Percentiles rank a stretch among this genome's conserved stretches.
Conservation (phyloP, 1,284 basidiomycete genomes). For the Papiliotrema terrestris region DNA sequence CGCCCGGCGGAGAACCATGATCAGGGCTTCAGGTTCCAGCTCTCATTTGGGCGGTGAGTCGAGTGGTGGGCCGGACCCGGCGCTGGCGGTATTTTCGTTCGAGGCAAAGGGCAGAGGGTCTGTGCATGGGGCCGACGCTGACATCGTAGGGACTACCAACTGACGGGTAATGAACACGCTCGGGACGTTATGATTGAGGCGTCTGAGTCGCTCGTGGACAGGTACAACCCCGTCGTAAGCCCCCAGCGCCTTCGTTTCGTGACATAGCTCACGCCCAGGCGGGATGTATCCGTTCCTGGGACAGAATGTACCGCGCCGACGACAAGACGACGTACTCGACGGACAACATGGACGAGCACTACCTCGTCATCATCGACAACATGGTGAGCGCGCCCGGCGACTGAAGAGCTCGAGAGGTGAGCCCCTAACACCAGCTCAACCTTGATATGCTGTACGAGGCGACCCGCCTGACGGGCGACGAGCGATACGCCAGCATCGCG, state of each 20-base stretch:
- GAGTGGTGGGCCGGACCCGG: not conserved
- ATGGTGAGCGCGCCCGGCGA: constrained; percentile 29
- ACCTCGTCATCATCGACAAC: constrained; percentile 43
- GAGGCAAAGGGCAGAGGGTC: no score
- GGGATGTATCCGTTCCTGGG: constrained; percentile 38
- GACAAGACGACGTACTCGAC: constrained; percentile 18
- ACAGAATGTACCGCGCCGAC: constrained; percentile 20
- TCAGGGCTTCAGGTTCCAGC: constrained; percentile 42
- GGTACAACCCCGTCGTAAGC: constrained; percentile 29
- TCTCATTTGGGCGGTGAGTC: constrained; percentile 34
- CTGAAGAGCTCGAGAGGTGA: no score
- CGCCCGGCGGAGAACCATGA: constrained; percentile 34
- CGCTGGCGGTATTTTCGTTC: no score
- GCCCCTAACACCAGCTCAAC: constrained; percentile 28
- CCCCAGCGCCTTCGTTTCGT: not conserved
- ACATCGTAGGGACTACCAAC: constrained; percentile 22
- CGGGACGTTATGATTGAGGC: constrained; percentile 34
- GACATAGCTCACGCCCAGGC: constrained; percentile 9
- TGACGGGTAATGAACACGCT: constrained; percentile 26
- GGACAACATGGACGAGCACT: constrained; percentile 37
- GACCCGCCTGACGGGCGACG: constrained; percentile 30
- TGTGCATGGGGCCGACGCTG: not conserved
- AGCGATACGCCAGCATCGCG: constrained; percentile 31
- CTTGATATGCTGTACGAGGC: constrained; percentile 40
- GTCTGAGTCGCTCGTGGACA: constrained; percentile 33